These are phyloP conservation scores for Cyberlindnera lachancei DNA, from an alignment of 805 yeast species.

Conservation along the genomic window DNA sequence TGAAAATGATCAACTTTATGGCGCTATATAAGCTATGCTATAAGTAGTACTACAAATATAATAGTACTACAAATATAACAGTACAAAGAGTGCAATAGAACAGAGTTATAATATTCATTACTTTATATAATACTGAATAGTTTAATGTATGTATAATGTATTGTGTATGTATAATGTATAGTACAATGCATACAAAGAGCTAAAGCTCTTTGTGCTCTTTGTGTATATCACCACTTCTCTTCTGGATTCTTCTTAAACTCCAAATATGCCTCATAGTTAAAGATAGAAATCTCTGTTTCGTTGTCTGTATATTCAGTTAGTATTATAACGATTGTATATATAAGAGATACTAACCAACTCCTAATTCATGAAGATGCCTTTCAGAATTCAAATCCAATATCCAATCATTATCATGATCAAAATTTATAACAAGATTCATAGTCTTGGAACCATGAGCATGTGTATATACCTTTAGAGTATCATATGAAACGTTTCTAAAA, in stretches of 20 bases:
- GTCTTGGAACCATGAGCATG: conserved; percentile 95
- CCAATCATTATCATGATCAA: conserved; percentile 81
- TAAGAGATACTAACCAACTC: conserved; percentile 19
- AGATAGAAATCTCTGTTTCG: conserved; percentile 89
- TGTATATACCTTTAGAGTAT: conserved; percentile 79
- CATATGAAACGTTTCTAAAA: conserved; percentile 65
- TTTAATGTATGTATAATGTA: too few relatives aligned
- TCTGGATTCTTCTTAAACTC: conserved; percentile 75
- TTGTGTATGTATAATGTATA: too few relatives aligned
- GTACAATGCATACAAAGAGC: too few relatives aligned
- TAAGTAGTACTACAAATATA: too few relatives aligned
- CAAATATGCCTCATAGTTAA: conserved; percentile 58
- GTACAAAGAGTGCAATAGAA: too few relatives aligned
- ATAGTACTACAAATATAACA: too few relatives aligned
- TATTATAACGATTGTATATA: conserved; percentile 18
- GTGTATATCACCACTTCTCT: conserved; percentile 68
- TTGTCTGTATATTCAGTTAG: conserved; percentile 37
- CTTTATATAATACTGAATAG: too few relatives aligned
- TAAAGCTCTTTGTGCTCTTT: too few relatives aligned
- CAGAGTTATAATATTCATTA: too few relatives aligned
- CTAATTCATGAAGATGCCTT: conserved; percentile 33
- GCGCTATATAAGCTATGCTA: too few relatives aligned
- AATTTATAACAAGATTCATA: conserved; percentile 82
- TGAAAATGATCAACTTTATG: too few relatives aligned
- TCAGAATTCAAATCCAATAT: conserved; percentile 34